Percentiles rank a stretch among this genome's conserved stretches.
phyloP scores from a whole-genome alignment of 169 alveolate species.

The Besnoitia besnoiti region DNA sequence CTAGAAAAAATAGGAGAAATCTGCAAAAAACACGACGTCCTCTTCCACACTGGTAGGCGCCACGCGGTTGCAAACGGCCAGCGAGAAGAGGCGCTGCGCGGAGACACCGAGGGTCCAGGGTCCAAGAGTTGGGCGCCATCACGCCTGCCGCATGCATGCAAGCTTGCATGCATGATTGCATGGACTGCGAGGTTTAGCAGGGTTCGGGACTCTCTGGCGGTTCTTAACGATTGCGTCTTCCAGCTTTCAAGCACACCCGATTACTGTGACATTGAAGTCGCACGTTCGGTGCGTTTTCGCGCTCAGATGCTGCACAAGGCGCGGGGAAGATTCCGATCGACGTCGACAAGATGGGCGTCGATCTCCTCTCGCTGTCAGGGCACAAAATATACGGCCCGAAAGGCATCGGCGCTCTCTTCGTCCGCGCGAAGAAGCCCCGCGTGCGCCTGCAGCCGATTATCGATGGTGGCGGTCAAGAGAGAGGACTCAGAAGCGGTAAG shows the following conservation, averaged over 20 bases:
- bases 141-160: too few species aligned
- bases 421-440: conserved; percentile 92
- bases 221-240: too few species aligned
- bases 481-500: conserved; percentile 96
- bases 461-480: conserved; percentile 99
- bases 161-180: too few species aligned
- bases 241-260: too few species aligned
- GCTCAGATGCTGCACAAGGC: conserved; percentile 75
- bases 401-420: conserved; percentile 98
- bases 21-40: conserved; percentile 91
- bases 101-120: too few species aligned
- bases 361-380: conserved; percentile 93
- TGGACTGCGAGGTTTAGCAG: too few species aligned
- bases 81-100: not conserved
- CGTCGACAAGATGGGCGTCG: conserved; percentile 91
- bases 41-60: conserved; percentile 88
- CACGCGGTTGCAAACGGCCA: not conserved
- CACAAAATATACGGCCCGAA: conserved; percentile 99
- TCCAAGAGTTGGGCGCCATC: too few species aligned
- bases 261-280: not conserved
- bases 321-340: conserved; percentile 92
- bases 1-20: conserved; percentile 92
- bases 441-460: conserved; percentile 94
- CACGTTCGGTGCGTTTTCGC: not conserved
- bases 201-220: too few species aligned